These are phyloP conservation scores for Rhodotorula sp. DNA, from an alignment of 1,284 basidiomycete species.

Conservation along the genomic window DNA sequence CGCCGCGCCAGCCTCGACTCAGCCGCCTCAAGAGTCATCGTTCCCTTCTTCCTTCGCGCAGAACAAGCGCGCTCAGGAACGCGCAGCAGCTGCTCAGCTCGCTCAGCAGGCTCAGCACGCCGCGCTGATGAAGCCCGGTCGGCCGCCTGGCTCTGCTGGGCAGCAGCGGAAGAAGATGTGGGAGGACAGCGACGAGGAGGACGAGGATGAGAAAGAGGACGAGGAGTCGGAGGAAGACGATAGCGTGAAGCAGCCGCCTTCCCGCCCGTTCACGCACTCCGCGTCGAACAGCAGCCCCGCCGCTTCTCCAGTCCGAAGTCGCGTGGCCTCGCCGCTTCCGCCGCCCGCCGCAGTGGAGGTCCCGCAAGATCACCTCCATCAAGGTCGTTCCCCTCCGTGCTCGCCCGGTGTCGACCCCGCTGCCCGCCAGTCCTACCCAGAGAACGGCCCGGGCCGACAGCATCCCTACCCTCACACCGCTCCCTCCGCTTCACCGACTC, in stretches of 20 bases:
- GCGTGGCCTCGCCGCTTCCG: slow-evolving; percentile 2
- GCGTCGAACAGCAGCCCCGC: no score
- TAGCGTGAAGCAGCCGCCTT: not conserved
- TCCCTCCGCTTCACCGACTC: slow-evolving; percentile 7
- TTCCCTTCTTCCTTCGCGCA: slow-evolving; percentile 38
- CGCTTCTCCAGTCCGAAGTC: not conserved
- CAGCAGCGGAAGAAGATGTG: slow-evolving; percentile 33
- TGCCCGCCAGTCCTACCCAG: slow-evolving; percentile 23
- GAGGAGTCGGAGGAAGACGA: slow-evolving; percentile 37
- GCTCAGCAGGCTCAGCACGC: slow-evolving; percentile 39
- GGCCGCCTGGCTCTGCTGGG: slow-evolving; percentile 15
- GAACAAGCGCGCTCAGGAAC: slow-evolving; percentile 40
- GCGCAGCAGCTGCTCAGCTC: slow-evolving; percentile 39
- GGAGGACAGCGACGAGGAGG: slow-evolving; percentile 42
- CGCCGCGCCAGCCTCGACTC: not conserved
- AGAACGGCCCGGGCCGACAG: slow-evolving; percentile 10
- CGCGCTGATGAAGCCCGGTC: slow-evolving; percentile 34
- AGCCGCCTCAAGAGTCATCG: not conserved
- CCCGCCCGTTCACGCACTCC: not conserved
- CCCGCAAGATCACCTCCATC: not conserved
- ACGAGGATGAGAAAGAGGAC: slow-evolving; percentile 38
- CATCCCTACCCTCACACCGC: not conserved
- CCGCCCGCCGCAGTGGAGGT: slow-evolving; percentile 3
- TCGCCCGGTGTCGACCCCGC: not conserved
- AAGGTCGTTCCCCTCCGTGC: slow-evolving; percentile 11